Percentiles rank a stretch among this genome's conserved stretches.
These are phyloP conservation scores for Nemania serpens DNA, from an alignment of 2,329 filamentous ascomycete species.

Conservation along the genomic window DNA sequence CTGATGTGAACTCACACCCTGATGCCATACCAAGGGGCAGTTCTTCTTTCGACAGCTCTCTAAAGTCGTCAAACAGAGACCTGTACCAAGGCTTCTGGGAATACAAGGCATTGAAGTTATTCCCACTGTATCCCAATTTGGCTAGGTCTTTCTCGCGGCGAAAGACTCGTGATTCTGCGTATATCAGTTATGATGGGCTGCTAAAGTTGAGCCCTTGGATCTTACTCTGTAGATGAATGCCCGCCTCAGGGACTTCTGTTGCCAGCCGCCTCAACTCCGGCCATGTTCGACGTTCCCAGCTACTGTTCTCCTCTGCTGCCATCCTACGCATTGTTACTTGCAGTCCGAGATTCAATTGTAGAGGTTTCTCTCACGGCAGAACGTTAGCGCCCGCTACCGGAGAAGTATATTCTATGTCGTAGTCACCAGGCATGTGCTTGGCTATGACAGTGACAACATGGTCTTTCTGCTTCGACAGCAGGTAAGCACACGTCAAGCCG, in stretches of 20 bases:
- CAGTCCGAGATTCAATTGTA: not conserved
- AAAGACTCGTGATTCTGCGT: slow-evolving; percentile 52
- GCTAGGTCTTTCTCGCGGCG: slow-evolving; percentile 66
- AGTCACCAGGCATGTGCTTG: slow-evolving; percentile 62
- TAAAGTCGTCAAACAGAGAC: slow-evolving; percentile 72
- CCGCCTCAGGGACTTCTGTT: slow-evolving; percentile 41
- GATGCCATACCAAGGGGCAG: slow-evolving; percentile 70
- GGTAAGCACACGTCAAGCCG: slow-evolving; percentile 42
- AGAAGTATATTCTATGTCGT: slow-evolving; percentile 87
- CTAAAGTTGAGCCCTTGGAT: not conserved
- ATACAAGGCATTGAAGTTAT: slow-evolving; percentile 71
- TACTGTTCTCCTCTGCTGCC: slow-evolving; percentile 37
- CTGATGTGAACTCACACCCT: slow-evolving; percentile 76
- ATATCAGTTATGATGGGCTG: not conserved
- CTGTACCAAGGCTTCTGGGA: slow-evolving; percentile 74
- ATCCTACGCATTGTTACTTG: slow-evolving; percentile 33
- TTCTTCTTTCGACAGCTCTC: slow-evolving; percentile 60
- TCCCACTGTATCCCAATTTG: slow-evolving; percentile 36
- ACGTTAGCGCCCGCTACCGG: slow-evolving; percentile 42
- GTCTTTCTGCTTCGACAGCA: slow-evolving; percentile 40
- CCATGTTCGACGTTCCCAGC: slow-evolving; percentile 41
- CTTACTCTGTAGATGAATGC: slow-evolving; percentile 42
- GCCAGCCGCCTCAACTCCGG: slow-evolving; percentile 39
- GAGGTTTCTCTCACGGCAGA: slow-evolving; percentile 36
- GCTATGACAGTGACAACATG: slow-evolving; percentile 69